Evolutionary conservation across 805 yeast genomes (phyloP).

Genomic region (Wickerhamomyces hampshirensis): DNA sequence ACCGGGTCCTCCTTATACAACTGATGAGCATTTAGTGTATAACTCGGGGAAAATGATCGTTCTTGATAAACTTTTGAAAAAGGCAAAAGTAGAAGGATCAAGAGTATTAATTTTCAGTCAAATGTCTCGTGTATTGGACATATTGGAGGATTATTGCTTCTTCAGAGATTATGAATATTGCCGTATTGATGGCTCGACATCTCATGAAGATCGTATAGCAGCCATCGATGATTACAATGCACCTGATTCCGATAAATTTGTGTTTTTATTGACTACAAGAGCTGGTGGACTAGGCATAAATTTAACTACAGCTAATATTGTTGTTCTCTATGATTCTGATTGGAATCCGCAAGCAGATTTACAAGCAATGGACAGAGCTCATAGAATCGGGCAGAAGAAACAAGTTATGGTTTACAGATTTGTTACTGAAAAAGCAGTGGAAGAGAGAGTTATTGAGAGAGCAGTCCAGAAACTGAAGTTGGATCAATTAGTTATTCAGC

Average conservation of each 20-base stretch:
- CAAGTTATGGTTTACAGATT: constrained; percentile 91
- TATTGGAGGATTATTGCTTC: constrained; percentile 86
- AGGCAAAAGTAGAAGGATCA: constrained; percentile 71
- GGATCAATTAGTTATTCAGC: constrained; percentile 95
- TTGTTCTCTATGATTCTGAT: constrained; percentile 84
- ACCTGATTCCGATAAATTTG: constrained; percentile 76
- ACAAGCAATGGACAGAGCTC: constrained; percentile 98
- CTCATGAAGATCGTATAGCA: constrained; percentile 86
- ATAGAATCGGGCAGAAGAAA: constrained; percentile 94
- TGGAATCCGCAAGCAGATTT: constrained; percentile 99
- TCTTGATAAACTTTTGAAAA: constrained; percentile 73
- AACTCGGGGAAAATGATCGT: constrained; percentile 91
- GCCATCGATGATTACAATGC: constrained; percentile 90
- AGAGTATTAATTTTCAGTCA: constrained; percentile 90
- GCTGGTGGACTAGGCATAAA: constrained; percentile 98
- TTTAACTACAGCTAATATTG: constrained; percentile 87
- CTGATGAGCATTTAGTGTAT: constrained; percentile 88
- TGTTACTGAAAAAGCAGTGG: constrained; percentile 94
- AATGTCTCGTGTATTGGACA: constrained; percentile 87
- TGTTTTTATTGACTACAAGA: constrained; percentile 84
- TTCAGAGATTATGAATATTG: constrained; percentile 82
- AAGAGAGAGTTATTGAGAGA: constrained; percentile 91
- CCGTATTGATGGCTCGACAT: constrained; percentile 90
- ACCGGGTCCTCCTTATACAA: constrained; percentile 96
- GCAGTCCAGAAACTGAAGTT: constrained; percentile 91